phyloP scores from a whole-genome alignment of 1,284 basidiomycete species.

The Chondrostereum purpureum region DNA sequence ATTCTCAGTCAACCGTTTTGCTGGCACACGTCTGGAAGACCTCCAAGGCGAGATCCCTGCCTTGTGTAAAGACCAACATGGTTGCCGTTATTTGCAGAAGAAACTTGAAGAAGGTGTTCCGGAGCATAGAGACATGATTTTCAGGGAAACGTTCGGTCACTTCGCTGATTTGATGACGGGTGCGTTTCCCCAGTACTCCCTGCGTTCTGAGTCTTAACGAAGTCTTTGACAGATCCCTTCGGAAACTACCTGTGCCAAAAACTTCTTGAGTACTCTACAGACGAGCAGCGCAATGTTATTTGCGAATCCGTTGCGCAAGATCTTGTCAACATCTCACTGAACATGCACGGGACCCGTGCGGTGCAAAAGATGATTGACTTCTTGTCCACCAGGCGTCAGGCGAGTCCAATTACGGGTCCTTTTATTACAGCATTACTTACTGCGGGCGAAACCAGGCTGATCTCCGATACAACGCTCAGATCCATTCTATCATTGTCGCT shows the following conservation, averaged over 20 bases:
- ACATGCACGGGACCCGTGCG: constrained; percentile 99
- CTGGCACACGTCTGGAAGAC: constrained; percentile 93
- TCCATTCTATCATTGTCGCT: constrained; percentile 95
- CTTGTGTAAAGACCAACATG: constrained; percentile 98
- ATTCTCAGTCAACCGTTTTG: constrained; percentile 81
- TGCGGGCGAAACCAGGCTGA: constrained; percentile 53
- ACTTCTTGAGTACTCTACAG: constrained; percentile 94
- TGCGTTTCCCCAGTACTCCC: constrained; percentile 25
- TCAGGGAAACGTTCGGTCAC: constrained; percentile 95
- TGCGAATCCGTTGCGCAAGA: constrained; percentile 98
- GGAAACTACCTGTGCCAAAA: constrained; percentile 99
- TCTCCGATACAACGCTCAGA: constrained; percentile 80
- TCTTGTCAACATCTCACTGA: constrained; percentile 95
- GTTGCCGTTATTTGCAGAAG: constrained; percentile 97
- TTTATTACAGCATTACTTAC: constrained; percentile 38
- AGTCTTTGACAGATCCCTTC: constrained; percentile 82
- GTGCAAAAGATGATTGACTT: constrained; percentile 99
- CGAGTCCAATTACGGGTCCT: constrained; percentile 35
- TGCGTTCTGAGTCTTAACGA: constrained; percentile 5
- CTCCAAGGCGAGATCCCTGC: constrained; percentile 89
- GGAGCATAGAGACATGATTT: constrained; percentile 98
- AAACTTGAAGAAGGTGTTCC: constrained; percentile 95
- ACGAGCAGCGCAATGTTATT: constrained; percentile 95
- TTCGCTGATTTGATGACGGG: constrained; percentile 99
- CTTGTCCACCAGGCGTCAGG: constrained; percentile 91